phyloP scores from a whole-genome alignment of 1,139 yeast genomes.

The Geotrichum bryndzae region DNA sequence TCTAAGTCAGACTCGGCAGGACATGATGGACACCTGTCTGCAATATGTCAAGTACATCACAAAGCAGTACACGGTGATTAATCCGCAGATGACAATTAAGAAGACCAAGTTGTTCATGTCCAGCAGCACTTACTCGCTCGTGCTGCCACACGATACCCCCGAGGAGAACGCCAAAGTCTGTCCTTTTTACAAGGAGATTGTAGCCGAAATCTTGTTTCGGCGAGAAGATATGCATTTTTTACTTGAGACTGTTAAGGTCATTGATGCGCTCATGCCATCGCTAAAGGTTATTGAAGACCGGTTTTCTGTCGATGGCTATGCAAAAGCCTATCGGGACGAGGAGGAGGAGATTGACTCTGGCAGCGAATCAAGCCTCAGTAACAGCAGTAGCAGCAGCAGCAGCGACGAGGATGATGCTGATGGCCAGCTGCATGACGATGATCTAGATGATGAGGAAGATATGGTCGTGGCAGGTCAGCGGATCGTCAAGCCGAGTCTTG shows the following conservation, averaged over 20 bases:
- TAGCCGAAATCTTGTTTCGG: conserved; percentile 11
- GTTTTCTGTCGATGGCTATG: conserved; percentile 1
- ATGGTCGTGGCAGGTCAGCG: neutral
- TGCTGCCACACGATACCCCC: neutral
- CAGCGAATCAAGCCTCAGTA: neutral
- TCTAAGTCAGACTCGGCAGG: conserved; percentile 5
- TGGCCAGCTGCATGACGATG: neutral
- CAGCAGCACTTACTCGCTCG: neutral
- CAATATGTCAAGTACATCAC: conserved; percentile 7
- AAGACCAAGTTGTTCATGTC: conserved; percentile 5
- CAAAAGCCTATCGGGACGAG: conserved; percentile 4
- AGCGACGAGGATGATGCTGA: neutral
- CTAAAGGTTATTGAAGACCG: conserved; percentile 12
- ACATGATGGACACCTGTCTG: conserved; percentile 7
- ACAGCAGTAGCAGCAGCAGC: neutral
- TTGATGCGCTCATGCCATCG: conserved; percentile 1
- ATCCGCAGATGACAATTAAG: conserved; percentile 4
- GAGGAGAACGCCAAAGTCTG: neutral
- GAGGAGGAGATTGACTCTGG: neutral
- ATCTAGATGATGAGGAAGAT: neutral
- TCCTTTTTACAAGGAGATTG: neutral
- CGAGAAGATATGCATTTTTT: conserved; percentile 13
- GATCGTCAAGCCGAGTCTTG: neutral
- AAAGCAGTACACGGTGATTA: conserved; percentile 4
- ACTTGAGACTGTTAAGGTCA: conserved; percentile 7